Evolutionary conservation across 1,284 basidiomycete genomes (phyloP), one percentile per base, ranked within the genome.

Genomic region (Moesziomyces sp.): DNA sequence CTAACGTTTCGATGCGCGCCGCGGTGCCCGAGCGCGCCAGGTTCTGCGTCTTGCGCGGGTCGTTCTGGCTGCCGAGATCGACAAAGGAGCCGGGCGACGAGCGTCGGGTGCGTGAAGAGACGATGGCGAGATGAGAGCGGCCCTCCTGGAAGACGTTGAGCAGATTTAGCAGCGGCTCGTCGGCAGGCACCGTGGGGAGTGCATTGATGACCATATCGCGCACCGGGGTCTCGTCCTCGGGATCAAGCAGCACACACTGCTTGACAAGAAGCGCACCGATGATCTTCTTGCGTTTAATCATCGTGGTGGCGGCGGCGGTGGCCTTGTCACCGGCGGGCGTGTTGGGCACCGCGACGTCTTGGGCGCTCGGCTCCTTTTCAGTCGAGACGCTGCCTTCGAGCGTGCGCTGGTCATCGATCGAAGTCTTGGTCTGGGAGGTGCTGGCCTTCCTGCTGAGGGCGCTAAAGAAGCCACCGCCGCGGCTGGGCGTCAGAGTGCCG

Each of bases 111-210:
- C 58, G 78, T 90, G 68, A 78, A 18, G 82, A 81, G 28, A 96
- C 93, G 71, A 95, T 91, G 30, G 94, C 94, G 88, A 96, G 93
- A 82, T 96, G 93, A 45, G 91, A 92, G 43, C 92, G 88, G 11
- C 93, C 93, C 81, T 94, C 93, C 83, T 95, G 93, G 85, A 96
- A 96, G 66, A 88, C 91, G 83, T 95, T 93, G 54, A 96, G 88
- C 72, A 95, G 92, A 43, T 92, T 91, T 21, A 95, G 88, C 5
- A 96, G 87, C 21, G 93, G 89, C 83, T 94, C 92, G 76, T 95
- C 92, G 58, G 89, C 90, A 1, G 93, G 91, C 1, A 95, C 92
- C 46, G 91, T 91, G 0, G 91, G 92, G 3, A 95, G 90, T 74
- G 91, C 92, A 85, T 94, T 94, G 65, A 83, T 80, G 28, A 80